Percentiles rank a stretch among this genome's conserved stretches.
phyloP scores from a whole-genome alignment of 139 green algal species.

The Yamagishiella unicocca region DNA sequence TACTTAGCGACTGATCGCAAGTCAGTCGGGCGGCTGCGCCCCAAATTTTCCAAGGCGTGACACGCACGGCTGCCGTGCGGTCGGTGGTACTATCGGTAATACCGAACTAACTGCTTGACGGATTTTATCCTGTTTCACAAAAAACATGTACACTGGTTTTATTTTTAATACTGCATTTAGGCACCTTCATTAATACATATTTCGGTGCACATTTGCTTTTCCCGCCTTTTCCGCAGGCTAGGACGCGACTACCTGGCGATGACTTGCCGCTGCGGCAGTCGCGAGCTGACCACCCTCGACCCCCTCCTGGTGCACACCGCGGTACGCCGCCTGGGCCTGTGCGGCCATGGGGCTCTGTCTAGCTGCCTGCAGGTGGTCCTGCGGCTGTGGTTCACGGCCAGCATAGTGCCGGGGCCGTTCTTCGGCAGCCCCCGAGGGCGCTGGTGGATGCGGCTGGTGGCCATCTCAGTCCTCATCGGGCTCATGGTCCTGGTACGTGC shows the following conservation, averaged over 20 bases:
- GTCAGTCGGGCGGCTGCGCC: no score
- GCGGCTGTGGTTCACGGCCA: not conserved
- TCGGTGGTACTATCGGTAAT: not conserved
- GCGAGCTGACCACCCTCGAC: conserved; percentile 1
- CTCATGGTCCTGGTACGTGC: no score
- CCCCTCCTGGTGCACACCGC: not conserved
- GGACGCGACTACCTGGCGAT: not conserved
- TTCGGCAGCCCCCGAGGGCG: not conserved
- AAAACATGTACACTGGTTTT: not conserved
- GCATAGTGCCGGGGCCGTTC: not conserved
- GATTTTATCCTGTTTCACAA: not conserved
- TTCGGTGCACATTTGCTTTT: no score
- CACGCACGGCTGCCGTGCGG: not conserved
- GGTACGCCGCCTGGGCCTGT: not conserved
- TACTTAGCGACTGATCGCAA: no score
- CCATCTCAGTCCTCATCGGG: not conserved
- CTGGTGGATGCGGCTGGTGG: conserved; percentile 5
- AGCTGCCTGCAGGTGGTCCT: not conserved
- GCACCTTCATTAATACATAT: not conserved
- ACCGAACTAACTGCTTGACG: not conserved
- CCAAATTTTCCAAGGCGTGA: no score
- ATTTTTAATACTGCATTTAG: not conserved
- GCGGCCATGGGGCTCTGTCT: not conserved
- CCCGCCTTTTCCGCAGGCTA: not conserved
- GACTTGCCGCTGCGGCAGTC: not conserved